Conservation (phyloP, 352 stramenopile genomes). For the Globisporangium middletonii region DNA sequence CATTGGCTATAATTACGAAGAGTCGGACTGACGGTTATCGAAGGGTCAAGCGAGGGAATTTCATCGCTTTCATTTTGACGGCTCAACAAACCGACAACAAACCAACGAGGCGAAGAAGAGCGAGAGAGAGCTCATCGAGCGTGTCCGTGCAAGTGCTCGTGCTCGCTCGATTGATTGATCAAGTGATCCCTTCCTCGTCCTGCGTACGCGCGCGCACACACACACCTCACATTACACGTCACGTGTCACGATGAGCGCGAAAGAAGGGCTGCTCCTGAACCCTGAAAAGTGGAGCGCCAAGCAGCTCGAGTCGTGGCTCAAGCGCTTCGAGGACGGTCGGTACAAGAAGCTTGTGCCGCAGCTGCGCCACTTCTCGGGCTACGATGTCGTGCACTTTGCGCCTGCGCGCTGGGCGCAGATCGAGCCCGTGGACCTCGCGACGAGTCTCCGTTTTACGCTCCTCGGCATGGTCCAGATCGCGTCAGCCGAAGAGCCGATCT, state of each 20-base stretch:
- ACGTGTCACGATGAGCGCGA: slow-evolving; percentile 85
- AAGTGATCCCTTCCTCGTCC: too few relatives aligned
- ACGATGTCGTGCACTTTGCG: slow-evolving; percentile 64
- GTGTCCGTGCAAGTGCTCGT: background rate
- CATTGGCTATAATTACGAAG: too few relatives aligned
- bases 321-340: slow-evolving; percentile 64
- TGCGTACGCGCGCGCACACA: background rate
- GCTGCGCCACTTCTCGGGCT: slow-evolving; percentile 54
- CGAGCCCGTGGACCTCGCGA: slow-evolving; percentile 56
- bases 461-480: slow-evolving; percentile 84
- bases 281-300: slow-evolving; percentile 76
- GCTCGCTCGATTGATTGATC: too few relatives aligned
- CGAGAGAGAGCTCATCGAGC: background rate
- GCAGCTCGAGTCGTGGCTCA: slow-evolving; percentile 75
- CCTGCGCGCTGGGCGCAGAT: slow-evolving; percentile 51
- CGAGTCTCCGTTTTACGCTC: slow-evolving; percentile 79
- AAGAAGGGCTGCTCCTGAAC: slow-evolving; percentile 79
- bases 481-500: slow-evolving; percentile 42
- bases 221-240: background rate
- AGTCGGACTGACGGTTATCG: too few relatives aligned
- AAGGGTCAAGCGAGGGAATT: too few relatives aligned
- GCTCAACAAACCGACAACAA: too few relatives aligned
- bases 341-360: slow-evolving; percentile 47
- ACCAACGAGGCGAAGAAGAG: too few relatives aligned
- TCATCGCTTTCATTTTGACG: too few relatives aligned